Evolutionary conservation across 169 alveolate genomes (phyloP).

Genomic region (Amoebophrya sp.): DNA sequence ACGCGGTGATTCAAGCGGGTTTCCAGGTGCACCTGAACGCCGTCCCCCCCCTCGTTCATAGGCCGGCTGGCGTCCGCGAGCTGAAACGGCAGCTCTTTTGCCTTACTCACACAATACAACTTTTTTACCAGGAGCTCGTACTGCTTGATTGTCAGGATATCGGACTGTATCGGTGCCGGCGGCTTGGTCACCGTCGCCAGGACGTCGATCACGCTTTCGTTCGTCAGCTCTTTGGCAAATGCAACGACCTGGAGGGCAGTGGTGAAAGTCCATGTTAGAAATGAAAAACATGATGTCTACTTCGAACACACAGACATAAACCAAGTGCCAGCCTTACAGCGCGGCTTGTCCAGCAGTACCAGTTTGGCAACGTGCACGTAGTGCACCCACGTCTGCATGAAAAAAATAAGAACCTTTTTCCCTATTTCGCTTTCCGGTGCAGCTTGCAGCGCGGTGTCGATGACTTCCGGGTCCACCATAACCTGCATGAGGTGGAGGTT

Average conservation of each 20-base stretch:
- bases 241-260: background rate
- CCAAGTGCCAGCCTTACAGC: no score
- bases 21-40: background rate
- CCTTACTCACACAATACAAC: background rate
- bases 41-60: background rate
- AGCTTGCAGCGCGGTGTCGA: background rate
- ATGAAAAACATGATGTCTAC: no score
- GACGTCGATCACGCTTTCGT: background rate
- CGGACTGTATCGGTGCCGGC: background rate
- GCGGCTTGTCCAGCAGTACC: no score
- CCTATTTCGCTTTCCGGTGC: background rate
- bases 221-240: background rate
- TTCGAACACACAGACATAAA: no score
- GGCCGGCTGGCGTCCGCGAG: background rate
- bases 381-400: background rate
- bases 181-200: background rate
- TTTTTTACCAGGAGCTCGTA: constrained; percentile 2
- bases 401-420: background rate
- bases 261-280: background rate
- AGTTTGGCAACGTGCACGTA: no score
- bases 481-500: background rate
- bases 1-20: constrained; percentile 81
- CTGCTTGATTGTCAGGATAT: background rate
- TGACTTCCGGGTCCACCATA: background rate
- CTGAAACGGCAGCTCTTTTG: background rate